Conservation (phyloP, 2,329 filamentous ascomycete species). For the Microascus cirrosus region DNA sequence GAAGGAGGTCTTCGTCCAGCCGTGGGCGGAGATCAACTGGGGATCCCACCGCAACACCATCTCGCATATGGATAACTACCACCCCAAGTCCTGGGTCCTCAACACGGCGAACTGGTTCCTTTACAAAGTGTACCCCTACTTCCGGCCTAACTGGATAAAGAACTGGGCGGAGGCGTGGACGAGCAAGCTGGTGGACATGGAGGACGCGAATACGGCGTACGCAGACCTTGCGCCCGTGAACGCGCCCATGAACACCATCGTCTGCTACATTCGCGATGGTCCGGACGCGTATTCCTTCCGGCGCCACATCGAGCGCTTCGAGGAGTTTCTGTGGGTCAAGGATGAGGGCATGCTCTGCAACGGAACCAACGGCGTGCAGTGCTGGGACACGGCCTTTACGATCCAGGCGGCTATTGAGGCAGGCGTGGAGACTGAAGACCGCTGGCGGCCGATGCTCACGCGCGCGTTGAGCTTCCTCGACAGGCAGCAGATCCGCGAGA, state of each 20-base stretch:
- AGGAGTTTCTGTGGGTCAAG: slow-evolving; percentile 88
- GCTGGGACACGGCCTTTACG: slow-evolving; percentile 88
- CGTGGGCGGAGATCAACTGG: slow-evolving; percentile 72
- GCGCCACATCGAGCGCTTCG: slow-evolving; percentile 67
- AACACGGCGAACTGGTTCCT: slow-evolving; percentile 70
- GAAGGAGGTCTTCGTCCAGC: slow-evolving; percentile 71
- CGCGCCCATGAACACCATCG: slow-evolving; percentile 78
- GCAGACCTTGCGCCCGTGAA: slow-evolving; percentile 82
- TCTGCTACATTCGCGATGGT: slow-evolving; percentile 76
- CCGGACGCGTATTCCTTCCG: slow-evolving; percentile 60
- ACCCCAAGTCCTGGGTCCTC: slow-evolving; percentile 79
- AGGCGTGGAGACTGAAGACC: slow-evolving; percentile 63
- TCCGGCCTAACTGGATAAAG: slow-evolving; percentile 56
- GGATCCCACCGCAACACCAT: slow-evolving; percentile 72
- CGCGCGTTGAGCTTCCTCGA: slow-evolving; percentile 81
- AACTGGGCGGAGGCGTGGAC: slow-evolving; percentile 68
- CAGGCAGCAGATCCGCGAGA: slow-evolving; percentile 78
- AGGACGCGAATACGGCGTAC: slow-evolving; percentile 88
- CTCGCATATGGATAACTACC: slow-evolving; percentile 71
- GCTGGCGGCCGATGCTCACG: slow-evolving; percentile 72
- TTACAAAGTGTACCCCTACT: slow-evolving; percentile 66
- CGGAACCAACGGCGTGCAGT: slow-evolving; percentile 95
- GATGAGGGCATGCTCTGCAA: slow-evolving; percentile 88
- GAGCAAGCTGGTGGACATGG: slow-evolving; percentile 75
- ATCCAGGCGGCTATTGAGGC: slow-evolving; percentile 75